Base-by-base conservation (phyloP, 1,284 basidiomycete genomes). In the Hypsizygus ulmarius region DNA sequence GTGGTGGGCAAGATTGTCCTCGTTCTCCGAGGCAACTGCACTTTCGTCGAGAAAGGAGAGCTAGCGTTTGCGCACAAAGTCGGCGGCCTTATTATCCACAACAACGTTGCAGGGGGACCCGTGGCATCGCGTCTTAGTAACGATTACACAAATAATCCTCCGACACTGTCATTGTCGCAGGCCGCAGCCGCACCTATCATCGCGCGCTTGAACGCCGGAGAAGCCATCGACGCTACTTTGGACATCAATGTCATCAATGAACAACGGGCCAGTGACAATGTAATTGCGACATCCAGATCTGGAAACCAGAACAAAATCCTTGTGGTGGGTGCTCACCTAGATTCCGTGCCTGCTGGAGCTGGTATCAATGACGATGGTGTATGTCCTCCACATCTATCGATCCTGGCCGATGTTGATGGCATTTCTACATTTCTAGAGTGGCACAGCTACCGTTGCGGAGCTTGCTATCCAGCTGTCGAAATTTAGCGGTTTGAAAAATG, bases 281-380 rank as follows among this genome's bases (percentile, higher is more conserved):
- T 53, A 14, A 50, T 53, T 33, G 52, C 52, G 5, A 50, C 48
- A 10, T 49, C 52, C 21, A 43, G 39, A 16, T 12, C 14, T n/a
- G 52, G 49, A 4, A 32, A 53, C 45, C 45, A 48, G 42, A 53
- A 50, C 28, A 50, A 53, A 27, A 43, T 53, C 25, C 36, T 53
- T 21, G 15, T 50, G 1, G 49, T 53, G n/a, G 47, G 52, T 37
- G 42, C 52, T 14, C 52, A 53, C 21, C 25, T 53, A 14, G 52
- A 53, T 32, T 53, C 52, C 3, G 52, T 50, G 5, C 49, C 52
- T 30, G 52, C 52, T 28, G 52, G 45, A n/a, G 38, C 52, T 39
- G 52, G 52, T 21, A 50, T 50, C 30, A 50, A 53, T 25, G 52
- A 50, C 25, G 49, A 50, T 32, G 49, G 49, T 29, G 49, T 50